Evolutionary conservation across 768 basidiomycete genomes (phyloP), one percentile per base, ranked within the genome.

Genomic region (Clavaria fumosa): DNA sequence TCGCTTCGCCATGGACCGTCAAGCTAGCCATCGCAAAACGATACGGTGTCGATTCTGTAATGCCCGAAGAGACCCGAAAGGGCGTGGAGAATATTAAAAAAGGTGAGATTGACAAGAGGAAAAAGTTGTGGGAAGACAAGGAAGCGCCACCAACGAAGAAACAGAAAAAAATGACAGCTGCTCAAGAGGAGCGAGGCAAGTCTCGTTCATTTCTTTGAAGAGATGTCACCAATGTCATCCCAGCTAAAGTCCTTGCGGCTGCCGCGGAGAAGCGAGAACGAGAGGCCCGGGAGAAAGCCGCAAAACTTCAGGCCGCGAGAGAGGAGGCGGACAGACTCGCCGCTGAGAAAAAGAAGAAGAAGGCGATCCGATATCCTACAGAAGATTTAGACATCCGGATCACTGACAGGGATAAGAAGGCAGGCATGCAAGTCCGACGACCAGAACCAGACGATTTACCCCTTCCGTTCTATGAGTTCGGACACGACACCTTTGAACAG

Each of bases 1-100:
- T 93, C 19, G 89, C 88, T 5, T 85, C 88, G 1, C 93, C 95
- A 4, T 99, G 95, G 95, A 79, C 77, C 2, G 90, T 97, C 21
- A 96, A 96, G 55, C 72, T 72, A 1, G 59, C 66, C 4, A 81
- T 97, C 39, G 91, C 89, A 1, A 69, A 70, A 41, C 72, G 77
- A 38, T 95, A 89, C 57, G 83, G 82, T 7, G 78, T 99, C 21
- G 74, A 79, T 43, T 75, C 72, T 18, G 64, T 82, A 37, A 89
- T 91, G 82, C 76, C 88, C 0, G 86, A 83, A 47, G 83, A 78
- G 50, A 79, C 79, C 18, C 70, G 78, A 34, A 76, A 72, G 51
- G 73, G 75, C 5, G 85, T 90, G 7, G 78, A 81, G 50, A 72
- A 60, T 41, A 72, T 84, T 43, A 83, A 84, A 59, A 83, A 81